phyloP scores from a whole-genome alignment of 768 basidiomycete genomes.

The Xerocomellus chrysenteron region DNA sequence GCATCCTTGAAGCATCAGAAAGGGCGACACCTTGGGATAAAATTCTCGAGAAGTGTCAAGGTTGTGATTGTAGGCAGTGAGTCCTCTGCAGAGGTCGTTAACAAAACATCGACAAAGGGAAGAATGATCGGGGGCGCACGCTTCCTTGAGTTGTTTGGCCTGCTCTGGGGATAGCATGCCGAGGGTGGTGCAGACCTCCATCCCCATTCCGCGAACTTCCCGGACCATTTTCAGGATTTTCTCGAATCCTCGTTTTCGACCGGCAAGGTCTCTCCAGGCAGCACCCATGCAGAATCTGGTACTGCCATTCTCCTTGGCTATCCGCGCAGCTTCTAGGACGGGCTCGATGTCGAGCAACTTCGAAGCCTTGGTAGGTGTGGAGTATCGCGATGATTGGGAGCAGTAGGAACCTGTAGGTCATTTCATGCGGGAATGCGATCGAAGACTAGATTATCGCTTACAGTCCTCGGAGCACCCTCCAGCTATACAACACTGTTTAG shows the following conservation, averaged over 20 bases:
- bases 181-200: slow-evolving; percentile 99
- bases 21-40: slow-evolving; percentile 75
- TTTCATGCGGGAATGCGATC: not conserved
- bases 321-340: slow-evolving; percentile 87
- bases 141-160: slow-evolving; percentile 87
- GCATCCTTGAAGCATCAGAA: not conserved
- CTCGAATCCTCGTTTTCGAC: slow-evolving; percentile 91
- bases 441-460: slow-evolving; percentile 37
- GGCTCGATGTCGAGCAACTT: slow-evolving; percentile 86
- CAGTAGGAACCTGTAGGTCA: slow-evolving; percentile 80
- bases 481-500: slow-evolving; percentile 45
- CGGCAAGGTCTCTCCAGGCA: slow-evolving; percentile 93
- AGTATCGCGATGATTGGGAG: slow-evolving; percentile 94
- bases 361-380: slow-evolving; percentile 86
- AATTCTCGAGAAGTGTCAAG: slow-evolving; percentile 97
- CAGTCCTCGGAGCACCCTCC: slow-evolving; percentile 97
- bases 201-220: slow-evolving; percentile 89
- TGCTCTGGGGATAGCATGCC: slow-evolving; percentile 97
- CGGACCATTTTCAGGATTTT: slow-evolving; percentile 90
- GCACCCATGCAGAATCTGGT: slow-evolving; percentile 99
- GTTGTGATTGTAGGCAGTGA: slow-evolving; percentile 99
- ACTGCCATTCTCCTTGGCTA: slow-evolving; percentile 94
- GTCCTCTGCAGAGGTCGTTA: slow-evolving; percentile 49
- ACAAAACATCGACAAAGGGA: not conserved
- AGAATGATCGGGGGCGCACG: slow-evolving; percentile 49